These are phyloP conservation scores for Echinosophora koreensis DNA, from an alignment of 306 rosid species.

Conservation along the genomic window DNA sequence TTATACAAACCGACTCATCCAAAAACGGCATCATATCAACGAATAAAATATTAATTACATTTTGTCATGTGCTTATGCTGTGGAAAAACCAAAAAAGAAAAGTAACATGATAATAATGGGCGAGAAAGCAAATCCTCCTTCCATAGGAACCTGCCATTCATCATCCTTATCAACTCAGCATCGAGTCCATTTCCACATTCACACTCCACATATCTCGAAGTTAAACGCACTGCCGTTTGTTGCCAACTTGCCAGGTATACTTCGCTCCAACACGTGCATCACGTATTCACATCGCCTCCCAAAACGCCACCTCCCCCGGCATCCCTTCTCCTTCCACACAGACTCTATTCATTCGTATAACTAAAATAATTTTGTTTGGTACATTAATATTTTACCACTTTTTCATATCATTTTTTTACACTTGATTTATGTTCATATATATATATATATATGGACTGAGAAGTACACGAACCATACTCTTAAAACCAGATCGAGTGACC, in stretches of 20 bases:
- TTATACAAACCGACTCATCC: neutral
- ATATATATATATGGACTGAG: no score
- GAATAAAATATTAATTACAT: slow-evolving; percentile 47
- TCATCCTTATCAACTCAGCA: neutral
- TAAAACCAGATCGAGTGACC: no score
- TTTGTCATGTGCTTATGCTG: slow-evolving; percentile 47
- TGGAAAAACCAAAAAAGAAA: neutral
- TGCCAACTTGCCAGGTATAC: neutral
- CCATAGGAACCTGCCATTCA: neutral
- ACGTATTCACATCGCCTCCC: neutral
- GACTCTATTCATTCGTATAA: neutral
- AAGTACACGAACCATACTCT: no score
- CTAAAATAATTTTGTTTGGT: no score
- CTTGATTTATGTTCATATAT: no score
- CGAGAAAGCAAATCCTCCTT: slow-evolving; percentile 39
- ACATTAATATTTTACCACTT: no score
- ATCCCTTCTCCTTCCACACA: neutral
- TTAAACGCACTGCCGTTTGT: slow-evolving; percentile 32
- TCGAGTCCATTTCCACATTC: neutral
- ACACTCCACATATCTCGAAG: slow-evolving; percentile 30
- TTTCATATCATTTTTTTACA: no score
- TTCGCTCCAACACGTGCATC: slow-evolving; percentile 27
- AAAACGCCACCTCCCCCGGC: slow-evolving; percentile 28
- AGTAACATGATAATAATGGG: slow-evolving; percentile 38
- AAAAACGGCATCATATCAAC: slow-evolving; percentile 45